These are phyloP conservation scores for Tylopilus plumbeoviolaceoides DNA, from an alignment of 768 basidiomycete species.

Conservation along the genomic window DNA sequence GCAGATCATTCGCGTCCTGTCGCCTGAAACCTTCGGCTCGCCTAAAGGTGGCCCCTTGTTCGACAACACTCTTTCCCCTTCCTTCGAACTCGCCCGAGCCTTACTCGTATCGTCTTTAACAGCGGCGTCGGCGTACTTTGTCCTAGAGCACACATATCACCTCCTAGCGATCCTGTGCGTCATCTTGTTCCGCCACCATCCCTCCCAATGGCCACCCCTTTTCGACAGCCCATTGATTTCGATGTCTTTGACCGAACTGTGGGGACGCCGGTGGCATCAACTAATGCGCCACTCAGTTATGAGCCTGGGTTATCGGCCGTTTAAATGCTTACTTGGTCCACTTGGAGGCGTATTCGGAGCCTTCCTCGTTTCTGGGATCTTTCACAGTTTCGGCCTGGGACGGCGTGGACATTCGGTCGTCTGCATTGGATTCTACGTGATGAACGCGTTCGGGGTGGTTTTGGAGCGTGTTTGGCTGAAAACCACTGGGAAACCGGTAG, in stretches of 20 bases:
- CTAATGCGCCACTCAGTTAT: slow-evolving; percentile 43
- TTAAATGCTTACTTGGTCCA: background rate
- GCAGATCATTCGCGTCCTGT: too few species aligned
- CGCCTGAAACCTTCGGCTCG: too few species aligned
- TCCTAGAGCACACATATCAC: too few species aligned
- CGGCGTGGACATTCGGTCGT: background rate
- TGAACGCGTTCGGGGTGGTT: background rate
- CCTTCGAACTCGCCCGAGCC: too few species aligned
- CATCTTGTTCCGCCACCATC: slow-evolving; percentile 43
- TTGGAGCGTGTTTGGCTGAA: background rate
- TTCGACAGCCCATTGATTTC: slow-evolving; percentile 55
- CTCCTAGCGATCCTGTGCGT: slow-evolving; percentile 39
- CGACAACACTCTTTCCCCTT: too few species aligned
- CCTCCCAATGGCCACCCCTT: slow-evolving; percentile 58
- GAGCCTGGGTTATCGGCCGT: background rate
- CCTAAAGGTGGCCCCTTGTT: too few species aligned
- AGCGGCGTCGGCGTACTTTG: too few species aligned
- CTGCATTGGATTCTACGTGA: background rate
- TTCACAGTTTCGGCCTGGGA: background rate
- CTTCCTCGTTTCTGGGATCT: background rate
- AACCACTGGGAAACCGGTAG: background rate
- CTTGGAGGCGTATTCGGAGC: background rate
- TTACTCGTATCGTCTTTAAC: too few species aligned
- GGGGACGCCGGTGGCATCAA: slow-evolving; percentile 67
- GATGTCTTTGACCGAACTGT: slow-evolving; percentile 56